Conservation (phyloP, 495 filamentous ascomycete genomes). For the Talaromyces borbonicus region DNA sequence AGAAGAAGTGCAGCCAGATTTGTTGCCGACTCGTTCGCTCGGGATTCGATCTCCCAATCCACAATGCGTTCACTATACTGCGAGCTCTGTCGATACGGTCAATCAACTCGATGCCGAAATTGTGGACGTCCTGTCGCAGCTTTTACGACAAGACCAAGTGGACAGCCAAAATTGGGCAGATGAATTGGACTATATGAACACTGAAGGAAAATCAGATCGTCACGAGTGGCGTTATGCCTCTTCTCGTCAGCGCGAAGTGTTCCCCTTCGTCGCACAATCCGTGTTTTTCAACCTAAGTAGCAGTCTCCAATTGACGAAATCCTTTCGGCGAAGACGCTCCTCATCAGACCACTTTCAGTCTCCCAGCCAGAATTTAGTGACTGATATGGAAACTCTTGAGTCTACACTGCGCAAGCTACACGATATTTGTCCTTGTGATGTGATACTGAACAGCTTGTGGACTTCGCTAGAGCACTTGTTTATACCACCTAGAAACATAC, state of each 20-base stretch:
- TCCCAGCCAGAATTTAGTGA: slow-evolving; percentile 9
- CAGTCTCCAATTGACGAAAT: slow-evolving; percentile 50
- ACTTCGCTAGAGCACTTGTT: slow-evolving; percentile 58
- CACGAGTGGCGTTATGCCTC: slow-evolving; percentile 32
- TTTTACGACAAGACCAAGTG: slow-evolving; percentile 26
- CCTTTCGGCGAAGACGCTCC: slow-evolving; percentile 44
- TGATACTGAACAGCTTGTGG: slow-evolving; percentile 74
- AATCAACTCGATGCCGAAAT: slow-evolving; percentile 35
- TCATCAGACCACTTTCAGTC: slow-evolving; percentile 7
- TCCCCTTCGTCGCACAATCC: slow-evolving; percentile 59
- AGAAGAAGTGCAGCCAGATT: neutral
- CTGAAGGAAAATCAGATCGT: slow-evolving; percentile 28
- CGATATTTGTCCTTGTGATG: slow-evolving; percentile 32
- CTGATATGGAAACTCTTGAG: slow-evolving; percentile 25
- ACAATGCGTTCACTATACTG: slow-evolving; percentile 8
- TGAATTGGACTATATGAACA: slow-evolving; percentile 31
- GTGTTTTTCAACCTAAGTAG: slow-evolving; percentile 65
- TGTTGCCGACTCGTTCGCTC: neutral
- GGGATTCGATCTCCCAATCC: neutral
- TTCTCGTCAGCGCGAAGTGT: slow-evolving; percentile 28
- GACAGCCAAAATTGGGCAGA: slow-evolving; percentile 32
- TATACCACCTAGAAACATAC: slow-evolving; percentile 48
- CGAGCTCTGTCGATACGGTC: slow-evolving; percentile 25
- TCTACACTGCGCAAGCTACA: slow-evolving; percentile 26
- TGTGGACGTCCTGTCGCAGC: slow-evolving; percentile 25